Evolutionary conservation across 495 filamentous ascomycete species (phyloP).

Genomic region (Neurospora tetrasperma): DNA sequence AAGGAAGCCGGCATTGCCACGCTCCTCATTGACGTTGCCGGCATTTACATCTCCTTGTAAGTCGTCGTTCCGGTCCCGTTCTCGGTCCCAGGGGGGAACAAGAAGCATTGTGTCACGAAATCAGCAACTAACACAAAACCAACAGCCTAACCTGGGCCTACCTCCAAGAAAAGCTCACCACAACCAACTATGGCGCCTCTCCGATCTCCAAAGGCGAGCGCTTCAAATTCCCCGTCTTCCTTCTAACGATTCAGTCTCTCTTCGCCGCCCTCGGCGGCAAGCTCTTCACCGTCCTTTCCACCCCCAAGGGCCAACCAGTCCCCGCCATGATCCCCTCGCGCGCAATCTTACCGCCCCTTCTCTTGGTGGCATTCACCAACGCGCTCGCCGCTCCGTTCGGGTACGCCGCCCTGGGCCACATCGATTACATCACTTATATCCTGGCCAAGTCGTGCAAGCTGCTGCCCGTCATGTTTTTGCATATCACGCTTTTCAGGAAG

Average conservation of each 20-base stretch:
- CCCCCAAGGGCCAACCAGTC: slow-evolving; percentile 36
- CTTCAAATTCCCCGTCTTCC: slow-evolving; percentile 86
- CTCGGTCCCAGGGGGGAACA: no score
- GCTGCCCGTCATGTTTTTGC: slow-evolving; percentile 92
- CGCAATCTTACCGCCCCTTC: slow-evolving; percentile 63
- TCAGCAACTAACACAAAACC: slow-evolving; percentile 3
- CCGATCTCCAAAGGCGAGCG: slow-evolving; percentile 32
- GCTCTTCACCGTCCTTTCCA: slow-evolving; percentile 64
- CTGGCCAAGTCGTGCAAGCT: slow-evolving; percentile 97
- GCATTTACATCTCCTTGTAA: slow-evolving; percentile 95
- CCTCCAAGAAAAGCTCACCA: slow-evolving; percentile 95
- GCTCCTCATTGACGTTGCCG: slow-evolving; percentile 75
- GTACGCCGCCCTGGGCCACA: slow-evolving; percentile 84
- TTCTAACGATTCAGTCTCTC: slow-evolving; percentile 90
- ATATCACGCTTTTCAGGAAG: slow-evolving; percentile 84
- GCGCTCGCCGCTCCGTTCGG: slow-evolving; percentile 90
- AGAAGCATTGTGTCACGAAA: no score
- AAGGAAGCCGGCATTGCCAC: slow-evolving; percentile 51
- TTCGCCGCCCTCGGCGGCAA: slow-evolving; percentile 77
- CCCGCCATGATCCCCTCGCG: slow-evolving; percentile 66
- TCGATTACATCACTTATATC: slow-evolving; percentile 98
- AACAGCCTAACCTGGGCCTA: slow-evolving; percentile 84
- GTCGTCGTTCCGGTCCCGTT: slow-evolving; percentile 15
- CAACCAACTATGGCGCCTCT: slow-evolving; percentile 63
- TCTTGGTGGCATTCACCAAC: slow-evolving; percentile 77